Percentiles rank a stretch among this genome's conserved stretches.
Evolutionary conservation across 2,329 filamentous ascomycete species (phyloP).

Genomic region (Aspergillus felis): DNA sequence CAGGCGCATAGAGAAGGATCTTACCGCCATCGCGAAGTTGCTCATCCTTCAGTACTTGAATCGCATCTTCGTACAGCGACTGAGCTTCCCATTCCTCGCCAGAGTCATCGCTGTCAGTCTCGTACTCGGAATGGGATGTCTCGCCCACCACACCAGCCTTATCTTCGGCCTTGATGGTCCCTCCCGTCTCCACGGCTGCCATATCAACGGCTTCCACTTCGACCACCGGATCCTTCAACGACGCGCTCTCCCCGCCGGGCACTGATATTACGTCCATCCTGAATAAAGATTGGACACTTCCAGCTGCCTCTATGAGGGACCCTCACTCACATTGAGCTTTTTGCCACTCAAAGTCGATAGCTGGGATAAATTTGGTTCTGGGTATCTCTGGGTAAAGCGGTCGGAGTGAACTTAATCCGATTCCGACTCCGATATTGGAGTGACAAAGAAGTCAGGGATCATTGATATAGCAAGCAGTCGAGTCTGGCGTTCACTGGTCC

Average conservation of each 20-base stretch:
- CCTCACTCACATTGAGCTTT: constrained; percentile 30
- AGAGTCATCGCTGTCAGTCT: constrained; percentile 34
- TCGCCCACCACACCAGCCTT: constrained; percentile 26
- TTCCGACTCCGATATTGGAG: constrained; percentile 13
- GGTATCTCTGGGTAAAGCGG: constrained; percentile 17
- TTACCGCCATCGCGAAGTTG: constrained; percentile 44
- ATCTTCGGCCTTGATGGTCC: constrained; percentile 22
- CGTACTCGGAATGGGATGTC: constrained; percentile 31
- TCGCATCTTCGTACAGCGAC: constrained; percentile 60
- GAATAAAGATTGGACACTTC: constrained; percentile 27
- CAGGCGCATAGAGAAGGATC: constrained; percentile 28
- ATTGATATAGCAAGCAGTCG: not conserved
- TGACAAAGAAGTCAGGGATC: not conserved
- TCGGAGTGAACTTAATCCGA: constrained; percentile 31
- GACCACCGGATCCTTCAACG: constrained; percentile 33
- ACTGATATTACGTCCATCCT: constrained; percentile 40
- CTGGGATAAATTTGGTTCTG: constrained; percentile 26
- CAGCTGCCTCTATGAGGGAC: constrained; percentile 28
- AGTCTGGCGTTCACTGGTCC: no score
- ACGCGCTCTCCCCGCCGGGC: constrained; percentile 28
- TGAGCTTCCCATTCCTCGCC: constrained; percentile 57
- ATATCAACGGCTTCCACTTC: constrained; percentile 34
- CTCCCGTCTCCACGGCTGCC: constrained; percentile 17
- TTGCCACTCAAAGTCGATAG: constrained; percentile 21
- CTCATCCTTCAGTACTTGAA: constrained; percentile 57